Evolutionary conservation across 768 basidiomycete genomes (phyloP).

Genomic region (Mycena polygramma): DNA sequence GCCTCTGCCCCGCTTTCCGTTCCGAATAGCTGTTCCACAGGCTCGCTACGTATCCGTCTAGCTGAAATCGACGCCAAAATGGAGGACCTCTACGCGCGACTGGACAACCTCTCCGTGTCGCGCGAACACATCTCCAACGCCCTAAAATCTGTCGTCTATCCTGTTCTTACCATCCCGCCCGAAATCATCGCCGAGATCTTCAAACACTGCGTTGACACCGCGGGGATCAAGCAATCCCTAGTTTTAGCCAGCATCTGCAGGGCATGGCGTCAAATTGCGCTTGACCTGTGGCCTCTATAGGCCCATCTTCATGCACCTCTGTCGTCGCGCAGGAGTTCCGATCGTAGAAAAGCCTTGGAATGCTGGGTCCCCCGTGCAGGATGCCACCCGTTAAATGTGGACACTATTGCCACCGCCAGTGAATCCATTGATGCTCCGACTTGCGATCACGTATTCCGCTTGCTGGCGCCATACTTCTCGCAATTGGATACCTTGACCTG

Average conservation of each 20-base stretch:
- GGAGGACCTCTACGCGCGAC: neutral
- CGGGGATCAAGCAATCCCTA: too few species aligned
- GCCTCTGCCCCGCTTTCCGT: too few species aligned
- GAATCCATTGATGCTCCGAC: too few species aligned
- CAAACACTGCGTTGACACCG: neutral
- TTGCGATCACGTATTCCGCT: neutral
- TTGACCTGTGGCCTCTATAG: neutral
- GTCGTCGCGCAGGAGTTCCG: too few species aligned
- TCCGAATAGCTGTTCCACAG: too few species aligned
- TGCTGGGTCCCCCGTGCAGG: conserved; percentile 14
- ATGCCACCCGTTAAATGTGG: neutral
- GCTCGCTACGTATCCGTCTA: conserved; percentile 5
- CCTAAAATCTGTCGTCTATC: conserved; percentile 9
- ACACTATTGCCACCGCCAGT: too few species aligned
- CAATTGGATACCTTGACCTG: neutral
- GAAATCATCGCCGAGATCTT: conserved; percentile 18
- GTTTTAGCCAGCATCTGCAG: conserved; percentile 1
- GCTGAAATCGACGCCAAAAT: conserved; percentile 12
- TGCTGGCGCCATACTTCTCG: neutral
- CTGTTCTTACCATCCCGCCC: neutral
- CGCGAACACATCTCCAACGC: neutral
- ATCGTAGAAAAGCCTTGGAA: too few species aligned
- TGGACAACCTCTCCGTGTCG: neutral
- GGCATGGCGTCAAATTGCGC: neutral
- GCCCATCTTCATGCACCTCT: neutral